A percentile compares a stretch with the other conserved stretches of the same genome.
These are phyloP conservation scores for Cornus suecica DNA, from an alignment of 148 eudicot genomes.

Conservation along the genomic window DNA sequence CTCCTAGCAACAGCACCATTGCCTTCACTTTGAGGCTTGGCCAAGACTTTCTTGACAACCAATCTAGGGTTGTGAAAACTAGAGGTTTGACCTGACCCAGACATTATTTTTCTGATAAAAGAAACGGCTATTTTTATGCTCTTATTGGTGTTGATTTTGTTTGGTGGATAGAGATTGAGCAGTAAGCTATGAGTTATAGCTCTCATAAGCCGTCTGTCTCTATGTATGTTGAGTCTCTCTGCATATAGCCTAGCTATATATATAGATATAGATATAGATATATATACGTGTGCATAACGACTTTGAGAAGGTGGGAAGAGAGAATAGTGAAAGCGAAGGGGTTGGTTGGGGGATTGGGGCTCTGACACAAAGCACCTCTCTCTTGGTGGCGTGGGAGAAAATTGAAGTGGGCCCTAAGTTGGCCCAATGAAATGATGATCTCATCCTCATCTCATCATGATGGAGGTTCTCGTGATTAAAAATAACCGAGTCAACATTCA, in stretches of 20 bases:
- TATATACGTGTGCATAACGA: not conserved
- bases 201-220: constrained; percentile 6
- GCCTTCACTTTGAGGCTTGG: constrained; percentile 48
- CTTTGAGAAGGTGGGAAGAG: not conserved
- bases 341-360: constrained; percentile 1
- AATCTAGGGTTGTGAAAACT: constrained; percentile 17
- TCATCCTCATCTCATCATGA: constrained; percentile 12
- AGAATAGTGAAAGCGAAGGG: not conserved
- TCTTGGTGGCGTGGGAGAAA: constrained; percentile 8
- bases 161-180: not conserved
- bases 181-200: constrained; percentile 3
- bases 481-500: not conserved
- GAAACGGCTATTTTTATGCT: constrained; percentile 1
- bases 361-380: not conserved
- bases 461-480: no score
- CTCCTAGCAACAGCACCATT: constrained; percentile 51
- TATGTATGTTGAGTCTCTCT: not conserved
- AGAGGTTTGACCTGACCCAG: constrained; percentile 17
- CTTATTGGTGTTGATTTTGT: not conserved
- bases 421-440: constrained; percentile 10
- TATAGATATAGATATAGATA: not conserved
- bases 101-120: constrained; percentile 10
- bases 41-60: constrained; percentile 35
- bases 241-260: not conserved
- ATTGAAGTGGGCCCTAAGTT: not conserved